Percentiles rank a stretch among this genome's conserved stretches.
Evolutionary conservation across 192 early-diverging fungal genomes (phyloP).

Genomic region (Backusella mclennaniae): DNA sequence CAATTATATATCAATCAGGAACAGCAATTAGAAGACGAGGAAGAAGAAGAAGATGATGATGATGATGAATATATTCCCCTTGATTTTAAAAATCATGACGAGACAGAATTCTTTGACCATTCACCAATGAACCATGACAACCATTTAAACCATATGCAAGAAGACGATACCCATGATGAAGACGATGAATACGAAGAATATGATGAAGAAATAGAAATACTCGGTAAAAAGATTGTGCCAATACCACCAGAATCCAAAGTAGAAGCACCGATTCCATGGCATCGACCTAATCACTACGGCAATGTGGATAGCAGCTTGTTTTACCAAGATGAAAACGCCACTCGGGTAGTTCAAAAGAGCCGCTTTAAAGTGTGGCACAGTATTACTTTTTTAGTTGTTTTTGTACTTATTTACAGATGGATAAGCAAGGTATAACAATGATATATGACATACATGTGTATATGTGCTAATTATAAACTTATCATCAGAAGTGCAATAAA

Average conservation of each 20-base stretch:
- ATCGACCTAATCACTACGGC: neutral
- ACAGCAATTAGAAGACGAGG: neutral
- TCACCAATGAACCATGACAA: neutral
- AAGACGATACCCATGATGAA: neutral
- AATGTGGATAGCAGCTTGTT: neutral
- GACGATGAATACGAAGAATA: neutral
- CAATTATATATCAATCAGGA: neutral
- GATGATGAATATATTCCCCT: neutral
- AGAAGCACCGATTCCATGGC: neutral
- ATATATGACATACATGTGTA: neutral
- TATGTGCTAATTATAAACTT: neutral
- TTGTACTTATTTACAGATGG: slow-evolving; percentile 8
- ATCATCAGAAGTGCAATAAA: neutral
- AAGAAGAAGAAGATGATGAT: slow-evolving; percentile 7
- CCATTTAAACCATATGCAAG: neutral
- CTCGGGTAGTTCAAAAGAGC: neutral
- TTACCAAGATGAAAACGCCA: neutral
- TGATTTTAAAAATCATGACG: slow-evolving; percentile 2
- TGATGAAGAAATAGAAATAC: neutral
- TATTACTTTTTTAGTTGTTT: neutral
- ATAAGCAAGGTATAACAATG: neutral
- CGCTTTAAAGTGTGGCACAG: slow-evolving; percentile 9
- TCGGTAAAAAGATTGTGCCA: neutral
- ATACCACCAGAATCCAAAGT: neutral
- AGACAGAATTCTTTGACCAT: neutral